Conservation (phyloP, 2,329 filamentous ascomycete species). For the Penicillium sp. region DNA sequence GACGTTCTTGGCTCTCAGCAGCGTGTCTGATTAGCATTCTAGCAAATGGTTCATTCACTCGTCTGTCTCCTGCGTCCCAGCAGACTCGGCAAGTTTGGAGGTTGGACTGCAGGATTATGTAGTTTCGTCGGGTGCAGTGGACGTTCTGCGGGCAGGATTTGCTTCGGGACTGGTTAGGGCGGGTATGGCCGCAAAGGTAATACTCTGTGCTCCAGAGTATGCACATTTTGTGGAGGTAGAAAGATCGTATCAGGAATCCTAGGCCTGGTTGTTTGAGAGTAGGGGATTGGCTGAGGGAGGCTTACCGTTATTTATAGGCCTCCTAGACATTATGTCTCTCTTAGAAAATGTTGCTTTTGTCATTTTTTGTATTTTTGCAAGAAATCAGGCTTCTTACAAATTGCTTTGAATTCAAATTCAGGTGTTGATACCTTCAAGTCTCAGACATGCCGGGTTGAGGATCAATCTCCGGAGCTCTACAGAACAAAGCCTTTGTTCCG, state of each 20-base stretch:
- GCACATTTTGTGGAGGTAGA: constrained; percentile 16
- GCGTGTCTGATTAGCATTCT: not conserved
- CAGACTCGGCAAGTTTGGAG: constrained; percentile 18
- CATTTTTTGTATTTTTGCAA: not conserved
- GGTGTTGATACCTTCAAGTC: not conserved
- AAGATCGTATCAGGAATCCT: too few species aligned
- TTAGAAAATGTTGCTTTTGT: not conserved
- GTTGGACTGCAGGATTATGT: constrained; percentile 10
- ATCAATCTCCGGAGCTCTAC: too few species aligned
- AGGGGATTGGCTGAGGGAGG: not conserved
- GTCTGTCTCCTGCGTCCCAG: constrained; percentile 9
- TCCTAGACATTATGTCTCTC: not conserved
- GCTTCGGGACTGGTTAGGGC: constrained; percentile 3
- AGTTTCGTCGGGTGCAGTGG: constrained; percentile 6
- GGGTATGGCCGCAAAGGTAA: constrained; percentile 26
- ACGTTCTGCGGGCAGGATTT: constrained; percentile 2
- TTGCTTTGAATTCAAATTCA: not conserved
- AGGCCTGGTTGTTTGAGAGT: not conserved
- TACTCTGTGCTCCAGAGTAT: constrained; percentile 17
- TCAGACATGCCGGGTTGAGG: not conserved
- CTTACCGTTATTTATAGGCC: not conserved
- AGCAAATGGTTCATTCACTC: not conserved
- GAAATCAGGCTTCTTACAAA: not conserved
- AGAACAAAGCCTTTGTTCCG: not conserved
- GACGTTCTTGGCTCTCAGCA: not conserved